These are phyloP conservation scores for Calonectria crousiana DNA, from an alignment of 2,329 filamentous ascomycete species.

Conservation along the genomic window DNA sequence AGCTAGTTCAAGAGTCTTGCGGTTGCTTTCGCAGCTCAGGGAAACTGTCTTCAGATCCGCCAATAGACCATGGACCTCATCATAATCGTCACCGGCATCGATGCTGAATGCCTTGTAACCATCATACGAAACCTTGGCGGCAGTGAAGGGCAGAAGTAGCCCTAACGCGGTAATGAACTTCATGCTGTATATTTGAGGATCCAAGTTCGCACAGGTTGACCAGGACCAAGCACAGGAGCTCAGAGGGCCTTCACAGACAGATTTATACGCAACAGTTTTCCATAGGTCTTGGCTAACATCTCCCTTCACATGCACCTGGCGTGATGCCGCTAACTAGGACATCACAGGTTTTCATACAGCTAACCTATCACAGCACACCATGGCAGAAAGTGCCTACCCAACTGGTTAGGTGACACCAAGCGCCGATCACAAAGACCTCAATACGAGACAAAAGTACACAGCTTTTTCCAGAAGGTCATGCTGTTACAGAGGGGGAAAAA, in stretches of 20 bases:
- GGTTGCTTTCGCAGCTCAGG: background rate
- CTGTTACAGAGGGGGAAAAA: background rate
- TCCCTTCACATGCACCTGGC: background rate
- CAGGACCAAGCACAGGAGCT: no score
- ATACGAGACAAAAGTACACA: slow-evolving; percentile 1
- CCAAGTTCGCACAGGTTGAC: background rate
- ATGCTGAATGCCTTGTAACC: slow-evolving; percentile 3
- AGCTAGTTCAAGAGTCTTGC: background rate
- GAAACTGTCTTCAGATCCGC: background rate
- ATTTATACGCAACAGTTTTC: background rate
- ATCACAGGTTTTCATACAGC: background rate
- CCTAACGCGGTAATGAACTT: background rate
- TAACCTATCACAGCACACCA: background rate
- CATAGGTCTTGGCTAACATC: no score
- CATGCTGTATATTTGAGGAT: background rate
- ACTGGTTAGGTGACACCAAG: background rate
- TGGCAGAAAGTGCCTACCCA: background rate
- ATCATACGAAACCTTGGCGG: background rate
- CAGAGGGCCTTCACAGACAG: background rate
- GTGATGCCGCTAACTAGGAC: background rate
- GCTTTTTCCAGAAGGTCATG: background rate
- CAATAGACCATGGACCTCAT: background rate
- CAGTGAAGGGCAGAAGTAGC: background rate
- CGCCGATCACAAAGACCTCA: background rate
- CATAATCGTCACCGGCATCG: background rate